Conservation (phyloP, 202 grass and related monocot species). For the Bolboschoenoplectus hybrid region DNA sequence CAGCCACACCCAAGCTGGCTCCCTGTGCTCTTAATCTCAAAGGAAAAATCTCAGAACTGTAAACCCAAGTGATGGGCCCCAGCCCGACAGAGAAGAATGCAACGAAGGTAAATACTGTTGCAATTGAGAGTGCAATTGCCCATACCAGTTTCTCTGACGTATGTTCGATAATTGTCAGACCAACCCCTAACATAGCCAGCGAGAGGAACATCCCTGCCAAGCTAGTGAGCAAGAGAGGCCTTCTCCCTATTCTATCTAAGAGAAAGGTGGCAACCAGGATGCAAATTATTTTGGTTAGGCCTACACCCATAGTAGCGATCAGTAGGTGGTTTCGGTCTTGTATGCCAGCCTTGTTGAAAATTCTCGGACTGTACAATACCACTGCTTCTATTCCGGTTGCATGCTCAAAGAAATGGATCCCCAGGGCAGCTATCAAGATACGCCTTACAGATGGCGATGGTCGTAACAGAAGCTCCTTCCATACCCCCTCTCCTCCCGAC, state of each 20-base stretch:
- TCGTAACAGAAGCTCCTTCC: conserved; percentile 60
- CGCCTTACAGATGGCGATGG: conserved; percentile 61
- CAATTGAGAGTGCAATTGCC: conserved; percentile 55
- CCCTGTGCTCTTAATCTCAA: conserved; percentile 61
- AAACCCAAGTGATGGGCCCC: conserved; percentile 65
- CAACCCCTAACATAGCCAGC: conserved; percentile 47
- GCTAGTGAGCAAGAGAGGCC: conserved; percentile 55
- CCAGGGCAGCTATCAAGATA: conserved; percentile 60
- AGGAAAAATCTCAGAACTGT: conserved; percentile 71
- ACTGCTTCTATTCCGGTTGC: conserved; percentile 77
- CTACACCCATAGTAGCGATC: conserved; percentile 48
- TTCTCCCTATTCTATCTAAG: conserved; percentile 55
- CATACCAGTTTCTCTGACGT: conserved; percentile 42
- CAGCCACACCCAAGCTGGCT: conserved; percentile 51
- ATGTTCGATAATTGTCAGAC: conserved; percentile 55
- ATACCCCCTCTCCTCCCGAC: conserved; percentile 46
- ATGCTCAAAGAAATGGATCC: conserved; percentile 80
- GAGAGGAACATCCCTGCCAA: conserved; percentile 57
- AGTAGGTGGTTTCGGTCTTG: conserved; percentile 40
- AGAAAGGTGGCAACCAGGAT: conserved; percentile 56
- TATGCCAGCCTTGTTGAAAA: conserved; percentile 64
- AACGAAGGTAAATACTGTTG: conserved; percentile 56
- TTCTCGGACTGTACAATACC: conserved; percentile 71
- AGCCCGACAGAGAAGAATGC: conserved; percentile 65
- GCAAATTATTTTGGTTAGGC: conserved; percentile 57